Evolutionary conservation across 1,139 yeast species (phyloP).

Genomic region (Kodamaea sp.): DNA sequence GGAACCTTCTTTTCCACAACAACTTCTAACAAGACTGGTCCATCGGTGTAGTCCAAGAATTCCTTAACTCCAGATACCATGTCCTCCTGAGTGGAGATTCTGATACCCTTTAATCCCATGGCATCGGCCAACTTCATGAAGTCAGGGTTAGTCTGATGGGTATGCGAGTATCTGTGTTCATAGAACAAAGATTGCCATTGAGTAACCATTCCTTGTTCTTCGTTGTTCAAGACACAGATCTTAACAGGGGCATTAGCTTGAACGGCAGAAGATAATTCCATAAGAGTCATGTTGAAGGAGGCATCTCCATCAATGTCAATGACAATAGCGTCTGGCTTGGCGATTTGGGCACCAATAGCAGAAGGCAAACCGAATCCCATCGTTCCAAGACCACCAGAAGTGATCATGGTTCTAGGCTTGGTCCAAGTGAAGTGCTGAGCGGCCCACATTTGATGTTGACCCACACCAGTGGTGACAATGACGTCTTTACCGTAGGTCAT

Average conservation of each 20-base stretch:
- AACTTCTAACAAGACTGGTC: conserved; percentile 91
- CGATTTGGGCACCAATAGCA: conserved; percentile 97
- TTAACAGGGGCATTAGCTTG: conserved; percentile 92
- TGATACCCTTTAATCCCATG: conserved; percentile 86
- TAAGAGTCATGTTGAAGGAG: conserved; percentile 94
- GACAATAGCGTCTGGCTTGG: conserved; percentile 90
- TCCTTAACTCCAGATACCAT: conserved; percentile 52
- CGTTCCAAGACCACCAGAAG: conserved; percentile 98
- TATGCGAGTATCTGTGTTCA: conserved; percentile 94
- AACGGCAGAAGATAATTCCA: conserved; percentile 90
- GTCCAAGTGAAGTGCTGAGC: conserved; percentile 97
- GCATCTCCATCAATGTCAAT: conserved; percentile 99
- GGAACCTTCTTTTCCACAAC: conserved; percentile 94
- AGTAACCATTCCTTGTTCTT: conserved; percentile 99
- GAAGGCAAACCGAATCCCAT: conserved; percentile 98
- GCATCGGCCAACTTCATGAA: conserved; percentile 91
- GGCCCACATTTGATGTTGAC: conserved; percentile 99
- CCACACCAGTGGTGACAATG: conserved; percentile 95
- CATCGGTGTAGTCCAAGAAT: conserved; percentile 69
- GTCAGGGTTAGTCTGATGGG: conserved; percentile 93
- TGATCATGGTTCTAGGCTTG: conserved; percentile 86
- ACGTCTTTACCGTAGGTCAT: conserved; percentile 69
- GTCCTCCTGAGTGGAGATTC: conserved; percentile 69
- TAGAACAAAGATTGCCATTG: conserved; percentile 98
- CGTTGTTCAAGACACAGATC: conserved; percentile 86